Percentiles rank a stretch among this genome's conserved stretches.
phyloP scores from a whole-genome alignment of 345 rosid species.

The Eucalyptus erythrocorys region DNA sequence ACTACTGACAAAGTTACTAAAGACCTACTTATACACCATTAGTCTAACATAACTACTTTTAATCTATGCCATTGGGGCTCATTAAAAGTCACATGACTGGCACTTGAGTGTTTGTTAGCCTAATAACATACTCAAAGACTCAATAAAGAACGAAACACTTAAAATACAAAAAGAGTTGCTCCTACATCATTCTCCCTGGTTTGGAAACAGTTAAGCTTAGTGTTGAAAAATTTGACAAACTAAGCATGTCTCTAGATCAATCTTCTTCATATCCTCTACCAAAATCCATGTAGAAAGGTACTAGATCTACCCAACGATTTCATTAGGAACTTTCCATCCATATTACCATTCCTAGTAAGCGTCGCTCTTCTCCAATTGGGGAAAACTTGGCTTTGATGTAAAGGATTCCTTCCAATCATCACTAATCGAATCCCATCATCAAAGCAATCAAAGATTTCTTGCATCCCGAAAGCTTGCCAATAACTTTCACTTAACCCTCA shows the following conservation, averaged over 20 bases:
- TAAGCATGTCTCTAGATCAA: neutral
- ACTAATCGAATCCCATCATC: neutral
- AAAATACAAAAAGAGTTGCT: neutral
- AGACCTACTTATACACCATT: neutral
- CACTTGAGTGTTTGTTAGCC: neutral
- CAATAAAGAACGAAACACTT: neutral
- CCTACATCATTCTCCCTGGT: neutral
- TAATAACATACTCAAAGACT: neutral
- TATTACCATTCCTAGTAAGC: neutral
- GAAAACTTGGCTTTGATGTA: neutral
- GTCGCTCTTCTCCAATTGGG: neutral
- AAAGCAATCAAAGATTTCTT: neutral
- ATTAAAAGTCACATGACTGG: neutral
- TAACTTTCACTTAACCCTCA: neutral
- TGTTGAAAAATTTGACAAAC: neutral
- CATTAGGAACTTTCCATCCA: neutral
- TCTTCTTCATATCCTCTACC: neutral
- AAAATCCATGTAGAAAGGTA: neutral
- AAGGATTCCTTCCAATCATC: neutral
- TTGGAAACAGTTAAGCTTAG: neutral
- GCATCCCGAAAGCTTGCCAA: neutral
- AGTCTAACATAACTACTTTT: neutral
- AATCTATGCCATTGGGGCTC: neutral
- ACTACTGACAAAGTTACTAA: neutral
- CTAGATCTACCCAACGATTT: neutral